phyloP scores from a whole-genome alignment of 371 early-diverging fungal genomes.

The Fennellomyces sp. region DNA sequence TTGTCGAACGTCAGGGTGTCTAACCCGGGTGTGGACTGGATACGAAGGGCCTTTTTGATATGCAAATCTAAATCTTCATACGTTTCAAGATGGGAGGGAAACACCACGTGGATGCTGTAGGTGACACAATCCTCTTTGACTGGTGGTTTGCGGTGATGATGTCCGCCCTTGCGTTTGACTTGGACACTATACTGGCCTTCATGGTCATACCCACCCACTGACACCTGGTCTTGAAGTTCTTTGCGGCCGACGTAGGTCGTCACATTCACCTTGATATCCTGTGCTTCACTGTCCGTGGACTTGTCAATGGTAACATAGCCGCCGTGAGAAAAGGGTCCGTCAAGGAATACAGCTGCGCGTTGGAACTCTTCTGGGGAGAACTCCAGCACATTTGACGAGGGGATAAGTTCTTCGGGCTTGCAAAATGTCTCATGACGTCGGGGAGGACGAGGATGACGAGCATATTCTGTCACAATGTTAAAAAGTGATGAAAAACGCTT shows the following conservation, averaged over 20 bases:
- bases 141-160: slow-evolving; percentile 7
- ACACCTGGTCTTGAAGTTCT: slow-evolving; percentile 3
- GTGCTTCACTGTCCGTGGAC: background rate
- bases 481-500: too few species aligned
- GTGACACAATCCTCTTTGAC: slow-evolving; percentile 15
- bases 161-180: slow-evolving; percentile 12
- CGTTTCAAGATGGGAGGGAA: slow-evolving; percentile 15
- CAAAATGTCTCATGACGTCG: slow-evolving; percentile 15
- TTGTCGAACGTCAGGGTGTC: slow-evolving; percentile 3
- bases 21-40: slow-evolving; percentile 11
- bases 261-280: slow-evolving; percentile 17
- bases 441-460: slow-evolving; percentile 11
- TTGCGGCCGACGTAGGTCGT: slow-evolving; percentile 10
- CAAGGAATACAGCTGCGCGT: slow-evolving; percentile 12
- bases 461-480: slow-evolving; percentile 13
- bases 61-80: slow-evolving; percentile 16
- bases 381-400: slow-evolving; percentile 3
- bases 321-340: slow-evolving; percentile 9
- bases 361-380: slow-evolving; percentile 23
- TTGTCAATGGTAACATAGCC: slow-evolving; percentile 5
- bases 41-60: slow-evolving; percentile 8
- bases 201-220: slow-evolving; percentile 19
- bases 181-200: slow-evolving; percentile 22
- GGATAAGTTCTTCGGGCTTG: background rate
- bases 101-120: slow-evolving; percentile 13